Evolutionary conservation across 192 early-diverging fungal genomes (phyloP), one percentile per base, ranked within the genome.

Genomic region (Rhizophagus clarus): DNA sequence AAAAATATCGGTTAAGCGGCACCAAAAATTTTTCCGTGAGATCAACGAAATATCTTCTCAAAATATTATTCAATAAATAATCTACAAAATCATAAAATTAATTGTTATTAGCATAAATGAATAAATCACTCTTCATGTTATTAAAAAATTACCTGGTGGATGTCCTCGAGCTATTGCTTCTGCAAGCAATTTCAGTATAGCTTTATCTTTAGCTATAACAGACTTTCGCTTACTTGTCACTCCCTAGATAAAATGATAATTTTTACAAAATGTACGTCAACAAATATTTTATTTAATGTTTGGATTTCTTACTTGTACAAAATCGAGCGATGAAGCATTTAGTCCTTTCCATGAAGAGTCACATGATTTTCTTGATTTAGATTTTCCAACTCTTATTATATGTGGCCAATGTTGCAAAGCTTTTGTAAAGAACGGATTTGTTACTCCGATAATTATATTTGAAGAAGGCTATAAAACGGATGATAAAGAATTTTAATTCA

Each of bases 1-100:
- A 91, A 84, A 97, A 99, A 82, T 98, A 95, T 17, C 95, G 91
- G 80, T 98, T 95, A 71, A 99, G 85, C n/a, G 98, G 98, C 32
- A 94, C 95, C 79, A 99, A 83, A 80, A 99, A 97, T 85, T 94
- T 90, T 80, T 96, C 96, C 0, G 97, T 96, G 61, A 99, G 83
- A 64, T 97, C 97, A 22, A 94, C 89, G 89, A 98, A 98, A 83
- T 99, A 91, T 67, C 96, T 87, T 29, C 98, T 88, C 60, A 99
- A 84, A 81, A 93, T 93, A 84, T 99, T 99, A 87, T 99, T 95
- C 61, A 98, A 82, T n/a, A 92, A 76, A 88, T 85, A 93, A 51
- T 87, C 91, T 89, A 81, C 22, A 31, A 72, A 29, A 34, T n/a
- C 2, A 40, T 31, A 11, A 67, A 32, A 68, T 17, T 22, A 69